Evolutionary conservation across 306 rosid genomes (phyloP), one percentile per base, ranked within the genome.

Genomic region (Ziziphus jujuba): DNA sequence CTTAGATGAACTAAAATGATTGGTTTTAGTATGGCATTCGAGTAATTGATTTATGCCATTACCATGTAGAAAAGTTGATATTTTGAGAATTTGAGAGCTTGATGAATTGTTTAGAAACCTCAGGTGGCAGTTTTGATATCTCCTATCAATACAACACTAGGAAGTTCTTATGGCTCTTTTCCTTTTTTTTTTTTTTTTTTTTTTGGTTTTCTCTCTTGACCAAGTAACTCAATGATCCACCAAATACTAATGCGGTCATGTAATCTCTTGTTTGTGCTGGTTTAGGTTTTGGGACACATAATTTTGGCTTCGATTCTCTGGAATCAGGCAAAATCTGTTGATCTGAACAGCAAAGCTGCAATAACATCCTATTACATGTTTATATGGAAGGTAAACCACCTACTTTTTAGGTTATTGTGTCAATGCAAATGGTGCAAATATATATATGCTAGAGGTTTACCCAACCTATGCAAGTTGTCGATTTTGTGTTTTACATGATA

Each of bases 321-420:
- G 90, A 79, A 31, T 74, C 90, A 48, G 36, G 97, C 99, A 73
- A 90, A 87, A 81, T 83, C 89, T n/a, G 88, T 88, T 59, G 91
- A 93, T 83, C 80, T 93, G 66, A 72, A 65, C 61, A 93, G 82
- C 87, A 93, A 93, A 87, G 85, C 87, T 70, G 89, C 90, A 59
- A 85, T 93, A 67, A 86, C 98, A 59, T 80, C 96, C 52, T 93
- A 90, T 72, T 93, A 93, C 80, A 93, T 93, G 98, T 88, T 93
- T 63, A 90, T 93, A 76, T 93, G 99, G 97, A 88, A 88, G 99
- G 99, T 93, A 84, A 71, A 9, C 20, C 8, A 49, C 34, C 43
- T 16, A 24, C 58, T 25, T 47, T 45, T 10, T 45, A 45, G 50
- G 3, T 45, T 45, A 45, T 45, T 10, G 11, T 45, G 11, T 45